Evolutionary conservation across 2,329 filamentous ascomycete genomes (phyloP).

Genomic region (Penicillium sp.): DNA sequence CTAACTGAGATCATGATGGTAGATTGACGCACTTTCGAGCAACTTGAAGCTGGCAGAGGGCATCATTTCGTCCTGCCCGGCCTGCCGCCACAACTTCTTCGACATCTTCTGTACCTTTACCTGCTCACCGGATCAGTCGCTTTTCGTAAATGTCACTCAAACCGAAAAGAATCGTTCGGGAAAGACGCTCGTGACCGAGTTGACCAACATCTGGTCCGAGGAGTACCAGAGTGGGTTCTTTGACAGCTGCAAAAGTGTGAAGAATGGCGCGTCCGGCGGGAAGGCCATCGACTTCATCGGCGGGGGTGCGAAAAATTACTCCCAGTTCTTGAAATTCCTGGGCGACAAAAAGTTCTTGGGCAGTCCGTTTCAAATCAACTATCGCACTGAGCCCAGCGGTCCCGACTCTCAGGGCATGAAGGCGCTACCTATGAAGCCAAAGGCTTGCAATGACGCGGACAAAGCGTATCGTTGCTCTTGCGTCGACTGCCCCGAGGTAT

Average conservation of each 20-base stretch:
- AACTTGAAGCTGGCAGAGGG: slow-evolving; percentile 85
- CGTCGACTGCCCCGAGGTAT: slow-evolving; percentile 86
- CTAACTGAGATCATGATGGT: slow-evolving; percentile 3
- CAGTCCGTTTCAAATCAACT: slow-evolving; percentile 98
- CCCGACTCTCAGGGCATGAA: slow-evolving; percentile 70
- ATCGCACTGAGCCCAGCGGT: slow-evolving; percentile 60
- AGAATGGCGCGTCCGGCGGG: slow-evolving; percentile 91
- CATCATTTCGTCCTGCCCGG: slow-evolving; percentile 90
- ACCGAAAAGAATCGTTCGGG: slow-evolving; percentile 58
- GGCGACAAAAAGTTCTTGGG: slow-evolving; percentile 88
- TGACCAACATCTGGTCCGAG: slow-evolving; percentile 85
- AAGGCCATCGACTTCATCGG: slow-evolving; percentile 96
- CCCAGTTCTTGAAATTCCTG: slow-evolving; percentile 83
- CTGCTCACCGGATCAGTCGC: slow-evolving; percentile 92
- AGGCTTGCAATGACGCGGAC: slow-evolving; percentile 88
- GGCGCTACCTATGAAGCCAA: slow-evolving; percentile 70
- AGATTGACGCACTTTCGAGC: slow-evolving; percentile 77
- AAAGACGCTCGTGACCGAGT: slow-evolving; percentile 75
- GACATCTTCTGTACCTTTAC: slow-evolving; percentile 98
- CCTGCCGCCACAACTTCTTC: slow-evolving; percentile 98
- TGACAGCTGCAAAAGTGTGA: slow-evolving; percentile 98
- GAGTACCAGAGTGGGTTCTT: slow-evolving; percentile 87
- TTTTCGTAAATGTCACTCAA: slow-evolving; percentile 90
- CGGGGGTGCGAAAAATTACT: slow-evolving; percentile 88
- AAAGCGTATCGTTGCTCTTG: slow-evolving; percentile 87